Conservation (phyloP, 495 filamentous ascomycete genomes). For the Talaromyces trachyspermus region DNA sequence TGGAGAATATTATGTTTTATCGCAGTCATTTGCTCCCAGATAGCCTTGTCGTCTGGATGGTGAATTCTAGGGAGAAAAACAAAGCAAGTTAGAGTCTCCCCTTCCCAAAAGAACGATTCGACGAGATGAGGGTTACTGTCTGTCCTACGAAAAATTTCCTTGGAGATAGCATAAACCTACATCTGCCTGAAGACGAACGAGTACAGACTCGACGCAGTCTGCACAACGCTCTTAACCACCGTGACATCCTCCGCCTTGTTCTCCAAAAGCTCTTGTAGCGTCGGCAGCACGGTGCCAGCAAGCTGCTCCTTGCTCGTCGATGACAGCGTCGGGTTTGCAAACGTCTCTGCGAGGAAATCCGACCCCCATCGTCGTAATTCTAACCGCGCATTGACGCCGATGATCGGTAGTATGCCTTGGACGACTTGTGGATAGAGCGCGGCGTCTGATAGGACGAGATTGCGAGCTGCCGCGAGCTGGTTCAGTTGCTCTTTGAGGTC, state of each 20-base stretch:
- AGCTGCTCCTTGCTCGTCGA: slow-evolving; percentile 68
- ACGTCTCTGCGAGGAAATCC: slow-evolving; percentile 93
- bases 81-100: slow-evolving; percentile 2
- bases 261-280: slow-evolving; percentile 65
- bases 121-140: neutral
- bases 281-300: slow-evolving; percentile 63
- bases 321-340: slow-evolving; percentile 74
- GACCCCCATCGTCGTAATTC: slow-evolving; percentile 92
- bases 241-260: slow-evolving; percentile 63
- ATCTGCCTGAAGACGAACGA: slow-evolving; percentile 84
- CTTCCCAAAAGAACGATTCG: too few relatives aligned
- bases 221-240: slow-evolving; percentile 71
- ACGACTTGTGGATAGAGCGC: slow-evolving; percentile 84
- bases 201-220: slow-evolving; percentile 84
- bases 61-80: slow-evolving; percentile 56
- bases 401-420: slow-evolving; percentile 80
- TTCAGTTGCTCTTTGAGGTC: slow-evolving; percentile 65
- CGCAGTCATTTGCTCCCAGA: slow-evolving; percentile 79
- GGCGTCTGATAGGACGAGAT: slow-evolving; percentile 75
- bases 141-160: neutral
- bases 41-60: slow-evolving; percentile 66
- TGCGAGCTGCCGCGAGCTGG: slow-evolving; percentile 81
- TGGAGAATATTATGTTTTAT: slow-evolving; percentile 85
- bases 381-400: slow-evolving; percentile 62
- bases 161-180: slow-evolving; percentile 51